Evolutionary conservation across 495 filamentous ascomycete genomes (phyloP), one percentile per base, ranked within the genome.

Genomic region (Aspergillus taichungensis): DNA sequence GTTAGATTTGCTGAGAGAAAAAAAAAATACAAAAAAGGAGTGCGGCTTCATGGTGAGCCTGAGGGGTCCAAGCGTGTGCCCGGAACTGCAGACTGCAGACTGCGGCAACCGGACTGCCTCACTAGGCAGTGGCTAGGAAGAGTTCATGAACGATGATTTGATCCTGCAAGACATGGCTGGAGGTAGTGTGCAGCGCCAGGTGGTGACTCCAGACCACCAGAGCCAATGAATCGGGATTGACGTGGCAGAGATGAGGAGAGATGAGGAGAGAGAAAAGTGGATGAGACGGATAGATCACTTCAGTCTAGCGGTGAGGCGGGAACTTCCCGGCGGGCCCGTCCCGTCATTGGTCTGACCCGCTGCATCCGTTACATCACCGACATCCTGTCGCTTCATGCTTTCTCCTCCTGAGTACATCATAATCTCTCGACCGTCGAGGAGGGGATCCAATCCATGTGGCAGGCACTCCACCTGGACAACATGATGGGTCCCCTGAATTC

Each of bases 261-360:
- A 13, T 34, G 33, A 13, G 12, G 12, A 11, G 28, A 38, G 36
- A 18, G 12, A 24, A 38, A 18, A 12, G 37, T 34, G 37, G 46
- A 43, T 42, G n/a, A n/a, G n/a, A n/a, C n/a, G 12, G 37, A 43
- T 40, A 37, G 34, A 10, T 45, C 45, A 32, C 47, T 40, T 45
- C 37, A 45, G 45, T 55, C 40, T 60, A 60, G 61, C 61, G 61
- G 61, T 64, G 62, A 63, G 57, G 58, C 62, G 44, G 43, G 43
- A 30, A 35, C 48, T 30, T 31, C 12, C 32, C 37, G 9, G 11
- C 18, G 6, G 11, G 13, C 3, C 7, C 9, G 33, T 34, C 32
- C 35, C 40, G 13, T 40, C 14, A 46, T 46, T 46, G 36, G 44
- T 9, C 14, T 38, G 27, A 31, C 29, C 7, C 4, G 12, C 6